phyloP scores from a whole-genome alignment of 129 eudicot genomes.

The Artemisia tridentata region DNA sequence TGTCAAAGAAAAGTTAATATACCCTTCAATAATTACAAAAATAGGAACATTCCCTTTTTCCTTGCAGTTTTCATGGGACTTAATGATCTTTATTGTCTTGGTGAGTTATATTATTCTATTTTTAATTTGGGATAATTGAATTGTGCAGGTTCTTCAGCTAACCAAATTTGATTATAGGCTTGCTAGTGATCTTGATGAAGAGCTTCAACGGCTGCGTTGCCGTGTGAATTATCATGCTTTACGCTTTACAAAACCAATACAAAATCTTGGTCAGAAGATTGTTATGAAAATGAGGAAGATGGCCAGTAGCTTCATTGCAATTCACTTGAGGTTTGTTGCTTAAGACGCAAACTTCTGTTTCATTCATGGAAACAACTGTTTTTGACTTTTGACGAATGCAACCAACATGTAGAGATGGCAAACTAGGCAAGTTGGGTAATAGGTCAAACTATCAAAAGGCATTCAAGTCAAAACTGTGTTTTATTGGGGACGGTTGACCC shows the following conservation, averaged over 20 bases:
- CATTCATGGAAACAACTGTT: background rate
- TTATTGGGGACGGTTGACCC: too few species aligned
- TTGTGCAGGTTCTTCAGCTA: conserved; percentile 89
- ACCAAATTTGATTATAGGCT: conserved; percentile 96
- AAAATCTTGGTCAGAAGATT: conserved; percentile 63
- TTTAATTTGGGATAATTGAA: background rate
- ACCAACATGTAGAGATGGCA: background rate
- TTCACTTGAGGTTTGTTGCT: conserved; percentile 80
- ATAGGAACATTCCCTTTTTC: too few species aligned
- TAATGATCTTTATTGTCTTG: background rate
- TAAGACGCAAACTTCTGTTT: background rate
- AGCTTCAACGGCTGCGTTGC: conserved; percentile 84
- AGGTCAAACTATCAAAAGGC: background rate
- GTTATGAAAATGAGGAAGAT: conserved; percentile 79
- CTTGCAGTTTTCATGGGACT: background rate
- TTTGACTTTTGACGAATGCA: background rate
- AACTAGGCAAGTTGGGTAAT: background rate
- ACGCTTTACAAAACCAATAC: conserved; percentile 79
- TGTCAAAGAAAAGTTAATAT: too few species aligned
- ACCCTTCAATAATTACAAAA: background rate
- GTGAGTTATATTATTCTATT: background rate
- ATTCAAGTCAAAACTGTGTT: too few species aligned
- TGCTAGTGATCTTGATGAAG: conserved; percentile 81
- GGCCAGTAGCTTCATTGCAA: conserved; percentile 79
- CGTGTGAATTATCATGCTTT: conserved; percentile 93